Evolutionary conservation across 306 rosid genomes (phyloP).

Genomic region (Cotoneaster glaucophyllus): DNA sequence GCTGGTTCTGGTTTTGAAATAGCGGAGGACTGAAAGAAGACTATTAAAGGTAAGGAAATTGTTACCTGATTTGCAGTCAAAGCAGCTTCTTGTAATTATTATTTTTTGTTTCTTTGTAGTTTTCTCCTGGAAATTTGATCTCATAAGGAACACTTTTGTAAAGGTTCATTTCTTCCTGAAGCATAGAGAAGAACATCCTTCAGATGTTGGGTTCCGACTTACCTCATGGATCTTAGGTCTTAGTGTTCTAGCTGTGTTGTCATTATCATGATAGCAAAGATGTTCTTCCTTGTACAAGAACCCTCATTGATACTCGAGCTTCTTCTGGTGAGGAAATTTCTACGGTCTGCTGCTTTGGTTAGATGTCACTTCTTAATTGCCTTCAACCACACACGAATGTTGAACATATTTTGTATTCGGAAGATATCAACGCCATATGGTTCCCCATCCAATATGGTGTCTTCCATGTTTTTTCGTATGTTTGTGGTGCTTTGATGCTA

Average conservation of each 20-base stretch:
- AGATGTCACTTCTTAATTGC: slow-evolving; percentile 10
- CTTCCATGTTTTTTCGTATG: too few species aligned
- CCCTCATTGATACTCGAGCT: slow-evolving; percentile 91
- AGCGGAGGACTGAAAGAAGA: too few species aligned
- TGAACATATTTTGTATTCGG: background rate
- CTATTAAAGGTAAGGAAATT: too few species aligned
- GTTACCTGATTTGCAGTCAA: too few species aligned
- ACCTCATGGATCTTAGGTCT: slow-evolving; percentile 98
- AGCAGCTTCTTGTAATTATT: too few species aligned
- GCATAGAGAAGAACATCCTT: slow-evolving; percentile 41
- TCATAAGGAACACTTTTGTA: too few species aligned
- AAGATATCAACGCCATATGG: background rate
- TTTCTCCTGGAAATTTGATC: too few species aligned
- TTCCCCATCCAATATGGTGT: too few species aligned
- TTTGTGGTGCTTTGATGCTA: background rate
- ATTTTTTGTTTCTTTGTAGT: too few species aligned
- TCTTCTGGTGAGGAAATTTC: slow-evolving; percentile 85
- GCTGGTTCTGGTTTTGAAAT: background rate
- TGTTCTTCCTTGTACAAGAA: slow-evolving; percentile 90
- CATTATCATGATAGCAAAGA: slow-evolving; percentile 95
- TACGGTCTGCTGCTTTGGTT: slow-evolving; percentile 89
- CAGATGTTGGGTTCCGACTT: slow-evolving; percentile 80
- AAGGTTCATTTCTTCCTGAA: too few species aligned
- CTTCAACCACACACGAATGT: slow-evolving; percentile 7
- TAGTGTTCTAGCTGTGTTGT: slow-evolving; percentile 84